Evolutionary conservation across 306 rosid genomes (phyloP), one percentile per base, ranked within the genome.

Genomic region (Dalbergia cochinchinensis): DNA sequence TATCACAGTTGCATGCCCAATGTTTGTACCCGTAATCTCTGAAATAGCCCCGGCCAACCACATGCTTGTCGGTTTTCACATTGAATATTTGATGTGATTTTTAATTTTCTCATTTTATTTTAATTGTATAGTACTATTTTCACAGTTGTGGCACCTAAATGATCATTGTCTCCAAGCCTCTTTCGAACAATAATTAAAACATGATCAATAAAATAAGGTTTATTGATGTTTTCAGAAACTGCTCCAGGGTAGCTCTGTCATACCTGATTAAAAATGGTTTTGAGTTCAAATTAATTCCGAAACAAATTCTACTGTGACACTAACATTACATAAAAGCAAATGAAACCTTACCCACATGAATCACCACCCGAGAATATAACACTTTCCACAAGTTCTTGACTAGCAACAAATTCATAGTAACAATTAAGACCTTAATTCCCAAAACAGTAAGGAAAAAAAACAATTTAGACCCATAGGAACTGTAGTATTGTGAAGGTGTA

Each of bases 181-280:
- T 61, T 31, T 61, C 16, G 37, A 61, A 61, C 37, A 69, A 14
- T 13, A 69, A 14, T 13, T 1, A 48, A 37, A 73, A 57, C 8
- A 39, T 7, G 39, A 71, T 11, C 53, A 10, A 59, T 15, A 44
- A 8, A 20, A 6, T 31, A 37, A 22, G 47, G 45, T 34, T 71
- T 39, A 20, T 65, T 54, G 61, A 44, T 31, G 63, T 16, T 73
- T 72, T 50, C 35, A 79, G 47, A 62, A 79, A 41, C 67, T 50
- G 35, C 73, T 70, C 39, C 20, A 5, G 11, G 51, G 67, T 44
- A 48, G 33, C 33, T 37, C 1, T 51, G 26, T 20, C 19, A 50
- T 20, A 50, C 58, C 41, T n/a, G 19, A 47, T 54, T 3, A 5
- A 4, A 54, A 54, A 54, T 54, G 9, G 26, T 41, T 41, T 16